phyloP scores from a whole-genome alignment of 2,329 filamentous ascomycete species.

The Beauveria caledonica region DNA sequence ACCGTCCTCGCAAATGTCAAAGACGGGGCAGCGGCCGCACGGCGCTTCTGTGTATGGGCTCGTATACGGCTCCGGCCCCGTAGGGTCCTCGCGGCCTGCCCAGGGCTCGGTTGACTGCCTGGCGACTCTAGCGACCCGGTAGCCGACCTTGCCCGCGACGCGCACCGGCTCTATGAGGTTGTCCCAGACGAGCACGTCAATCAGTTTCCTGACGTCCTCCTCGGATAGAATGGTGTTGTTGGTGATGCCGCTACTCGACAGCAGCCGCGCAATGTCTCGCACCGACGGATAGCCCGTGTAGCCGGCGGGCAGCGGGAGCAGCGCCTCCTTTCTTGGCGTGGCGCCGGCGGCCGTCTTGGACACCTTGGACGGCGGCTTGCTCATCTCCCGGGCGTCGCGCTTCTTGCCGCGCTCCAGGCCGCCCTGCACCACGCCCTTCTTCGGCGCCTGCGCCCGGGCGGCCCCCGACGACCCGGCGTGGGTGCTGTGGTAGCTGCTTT shows the following conservation, averaged over 20 bases:
- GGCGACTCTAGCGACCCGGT: slow-evolving; percentile 42
- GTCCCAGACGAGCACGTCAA: slow-evolving; percentile 85
- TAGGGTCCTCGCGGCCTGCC: slow-evolving; percentile 31
- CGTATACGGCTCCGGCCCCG: slow-evolving; percentile 34
- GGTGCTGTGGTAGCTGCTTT: slow-evolving; percentile 58
- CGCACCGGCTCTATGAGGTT: slow-evolving; percentile 65
- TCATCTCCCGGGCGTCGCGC: slow-evolving; percentile 36
- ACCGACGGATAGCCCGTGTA: slow-evolving; percentile 77
- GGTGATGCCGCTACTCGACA: slow-evolving; percentile 62
- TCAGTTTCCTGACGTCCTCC: slow-evolving; percentile 72
- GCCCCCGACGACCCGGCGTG: slow-evolving; percentile 22
- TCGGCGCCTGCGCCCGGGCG: slow-evolving; percentile 39
- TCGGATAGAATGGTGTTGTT: slow-evolving; percentile 63
- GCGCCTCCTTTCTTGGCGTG: slow-evolving; percentile 27
- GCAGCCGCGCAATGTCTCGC: slow-evolving; percentile 64
- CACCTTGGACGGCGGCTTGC: slow-evolving; percentile 23
- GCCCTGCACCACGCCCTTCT: slow-evolving; percentile 48
- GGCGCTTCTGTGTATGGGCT: slow-evolving; percentile 84
- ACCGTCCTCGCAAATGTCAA: slow-evolving; percentile 83
- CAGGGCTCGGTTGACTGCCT: slow-evolving; percentile 35
- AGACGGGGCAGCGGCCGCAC: slow-evolving; percentile 87
- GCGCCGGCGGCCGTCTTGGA: slow-evolving; percentile 17
- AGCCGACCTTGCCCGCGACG: slow-evolving; percentile 41
- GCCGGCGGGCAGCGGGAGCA: slow-evolving; percentile 51
- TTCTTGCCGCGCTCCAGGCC: slow-evolving; percentile 39